These are phyloP conservation scores for Tricholoma hemisulphureum DNA, from an alignment of 768 basidiomycete genomes.

Conservation along the genomic window DNA sequence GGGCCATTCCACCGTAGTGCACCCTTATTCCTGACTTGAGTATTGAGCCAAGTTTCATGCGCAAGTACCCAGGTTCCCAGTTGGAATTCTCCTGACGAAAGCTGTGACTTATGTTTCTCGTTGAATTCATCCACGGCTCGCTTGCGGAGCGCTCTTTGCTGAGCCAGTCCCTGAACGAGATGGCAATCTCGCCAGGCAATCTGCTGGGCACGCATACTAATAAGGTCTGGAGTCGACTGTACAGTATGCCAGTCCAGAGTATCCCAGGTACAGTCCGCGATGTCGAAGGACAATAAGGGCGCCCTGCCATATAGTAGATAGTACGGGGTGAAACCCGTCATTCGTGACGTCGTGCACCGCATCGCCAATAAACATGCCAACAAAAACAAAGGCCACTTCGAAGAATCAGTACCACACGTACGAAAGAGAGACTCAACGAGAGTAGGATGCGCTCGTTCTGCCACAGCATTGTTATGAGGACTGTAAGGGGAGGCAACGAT, in stretches of 20 bases:
- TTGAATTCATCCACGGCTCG: slow-evolving; percentile 24
- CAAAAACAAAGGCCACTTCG: slow-evolving; percentile 26
- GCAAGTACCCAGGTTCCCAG: slow-evolving; percentile 29
- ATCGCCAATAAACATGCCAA: slow-evolving; percentile 24
- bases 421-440: slow-evolving; percentile 21
- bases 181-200: slow-evolving; percentile 19
- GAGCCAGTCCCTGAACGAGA: slow-evolving; percentile 10
- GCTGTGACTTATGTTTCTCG: slow-evolving; percentile 7
- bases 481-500: slow-evolving; percentile 31
- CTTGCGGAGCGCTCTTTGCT: slow-evolving; percentile 7
- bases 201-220: slow-evolving; percentile 23
- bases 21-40: slow-evolving; percentile 29
- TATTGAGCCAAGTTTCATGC: slow-evolving; percentile 29
- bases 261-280: slow-evolving; percentile 28
- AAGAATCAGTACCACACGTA: slow-evolving; percentile 9
- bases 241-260: slow-evolving; percentile 24
- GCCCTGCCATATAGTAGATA: slow-evolving; percentile 30
- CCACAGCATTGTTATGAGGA: slow-evolving; percentile 32
- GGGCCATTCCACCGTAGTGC: slow-evolving; percentile 29
- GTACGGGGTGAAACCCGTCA: slow-evolving; percentile 32
- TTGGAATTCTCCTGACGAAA: slow-evolving; percentile 19
- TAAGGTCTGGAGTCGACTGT: slow-evolving; percentile 20
- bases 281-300: slow-evolving; percentile 14
- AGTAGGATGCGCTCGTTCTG: slow-evolving; percentile 28
- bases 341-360: slow-evolving; percentile 18